Evolutionary conservation across 2,329 filamentous ascomycete genomes (phyloP).

Genomic region (Fusarium piperis): DNA sequence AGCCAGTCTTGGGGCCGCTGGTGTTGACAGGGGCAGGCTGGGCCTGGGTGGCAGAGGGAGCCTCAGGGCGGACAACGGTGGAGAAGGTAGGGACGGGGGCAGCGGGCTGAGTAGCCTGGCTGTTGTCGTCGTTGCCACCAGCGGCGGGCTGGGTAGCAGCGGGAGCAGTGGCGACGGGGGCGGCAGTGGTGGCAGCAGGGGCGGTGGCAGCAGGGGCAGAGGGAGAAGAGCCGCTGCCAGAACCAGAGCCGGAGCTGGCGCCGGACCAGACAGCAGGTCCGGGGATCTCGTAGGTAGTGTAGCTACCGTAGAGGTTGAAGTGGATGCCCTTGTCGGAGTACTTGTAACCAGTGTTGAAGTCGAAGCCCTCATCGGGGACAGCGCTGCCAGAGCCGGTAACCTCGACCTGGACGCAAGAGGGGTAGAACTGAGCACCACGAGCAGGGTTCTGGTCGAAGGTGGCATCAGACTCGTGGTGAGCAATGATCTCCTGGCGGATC

Average conservation of each 20-base stretch:
- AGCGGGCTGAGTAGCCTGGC: neutral
- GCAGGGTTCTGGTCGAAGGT: conserved; percentile 43
- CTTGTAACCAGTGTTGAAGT: conserved; percentile 65
- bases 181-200: conserved; percentile 2
- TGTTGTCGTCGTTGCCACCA: neutral
- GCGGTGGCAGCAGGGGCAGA: neutral
- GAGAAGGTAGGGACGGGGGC: conserved; percentile 30
- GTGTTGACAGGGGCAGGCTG: conserved; percentile 19
- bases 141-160: conserved; percentile 18
- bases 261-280: conserved; percentile 47
- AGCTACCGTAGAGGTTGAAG: conserved; percentile 64
- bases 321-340: conserved; percentile 65
- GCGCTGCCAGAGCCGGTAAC: conserved; percentile 59
- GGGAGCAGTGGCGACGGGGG: conserved; percentile 1
- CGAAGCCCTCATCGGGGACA: conserved; percentile 53
- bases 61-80: conserved; percentile 33
- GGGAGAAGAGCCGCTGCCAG: neutral
- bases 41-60: conserved; percentile 19
- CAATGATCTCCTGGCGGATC: conserved; percentile 65
- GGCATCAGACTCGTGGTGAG: conserved; percentile 57
- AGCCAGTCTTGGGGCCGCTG: conserved; percentile 34
- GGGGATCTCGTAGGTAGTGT: conserved; percentile 47
- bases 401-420: conserved; percentile 68
- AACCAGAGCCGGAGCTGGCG: conserved; percentile 22
- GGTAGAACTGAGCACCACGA: conserved; percentile 58